Conservation (phyloP, 139 green algal species). For the Chlorella vulgaris region DNA sequence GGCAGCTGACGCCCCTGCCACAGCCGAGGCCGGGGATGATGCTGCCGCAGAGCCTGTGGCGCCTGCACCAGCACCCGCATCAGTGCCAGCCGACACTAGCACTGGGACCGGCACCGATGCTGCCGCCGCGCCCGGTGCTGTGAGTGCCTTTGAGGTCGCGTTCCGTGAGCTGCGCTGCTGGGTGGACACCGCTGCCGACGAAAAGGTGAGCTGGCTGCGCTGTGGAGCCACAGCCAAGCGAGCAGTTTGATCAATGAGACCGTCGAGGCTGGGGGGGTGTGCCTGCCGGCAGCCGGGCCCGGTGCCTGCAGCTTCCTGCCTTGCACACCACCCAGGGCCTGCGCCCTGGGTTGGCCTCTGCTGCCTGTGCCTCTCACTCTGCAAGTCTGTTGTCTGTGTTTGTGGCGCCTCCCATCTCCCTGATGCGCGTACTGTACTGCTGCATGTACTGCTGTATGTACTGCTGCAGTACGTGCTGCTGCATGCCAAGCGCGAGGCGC, state of each 20-base stretch:
- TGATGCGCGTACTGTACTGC: background rate
- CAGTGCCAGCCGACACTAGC: too few relatives aligned
- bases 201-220: background rate
- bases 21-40: background rate
- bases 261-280: background rate
- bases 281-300: too few relatives aligned
- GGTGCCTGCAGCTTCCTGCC: too few relatives aligned
- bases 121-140: background rate
- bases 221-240: background rate
- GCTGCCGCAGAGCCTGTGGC: background rate
- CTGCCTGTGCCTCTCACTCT: background rate
- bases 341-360: too few relatives aligned
- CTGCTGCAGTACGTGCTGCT: slow-evolving; percentile 61
- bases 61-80: background rate
- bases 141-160: slow-evolving; percentile 30
- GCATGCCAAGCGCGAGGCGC: slow-evolving; percentile 63
- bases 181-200: slow-evolving; percentile 64
- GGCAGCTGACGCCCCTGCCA: background rate
- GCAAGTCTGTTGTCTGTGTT: too few relatives aligned
- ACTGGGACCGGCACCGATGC: too few relatives aligned
- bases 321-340: too few relatives aligned
- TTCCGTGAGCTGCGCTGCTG: slow-evolving; percentile 67
- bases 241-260: background rate
- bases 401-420: background rate
- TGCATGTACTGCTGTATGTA: background rate